A percentile compares a stretch with the other conserved stretches of the same genome.
phyloP scores from a whole-genome alignment of 352 stramenopile genomes.

The Pythium aquatile region DNA sequence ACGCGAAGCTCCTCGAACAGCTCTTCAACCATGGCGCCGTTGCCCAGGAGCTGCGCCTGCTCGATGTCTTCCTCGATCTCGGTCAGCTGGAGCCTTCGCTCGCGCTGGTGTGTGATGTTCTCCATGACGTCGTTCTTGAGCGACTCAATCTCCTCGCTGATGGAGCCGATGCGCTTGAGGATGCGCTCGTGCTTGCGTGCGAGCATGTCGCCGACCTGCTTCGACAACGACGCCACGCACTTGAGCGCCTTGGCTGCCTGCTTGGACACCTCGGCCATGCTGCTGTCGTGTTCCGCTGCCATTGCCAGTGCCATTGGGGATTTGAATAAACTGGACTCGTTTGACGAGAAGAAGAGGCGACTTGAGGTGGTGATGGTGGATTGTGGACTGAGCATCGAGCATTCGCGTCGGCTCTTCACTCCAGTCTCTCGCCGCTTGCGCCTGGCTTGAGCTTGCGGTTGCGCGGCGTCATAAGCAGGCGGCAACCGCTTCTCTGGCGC shows the following conservation, averaged over 20 bases:
- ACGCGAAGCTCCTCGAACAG: slow-evolving; percentile 47
- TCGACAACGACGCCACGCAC: slow-evolving; percentile 58
- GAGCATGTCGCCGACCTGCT: slow-evolving; percentile 60
- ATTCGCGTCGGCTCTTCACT: not conserved
- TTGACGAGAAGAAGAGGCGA: not conserved
- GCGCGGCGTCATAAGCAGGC: slow-evolving; percentile 4
- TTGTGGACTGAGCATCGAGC: not conserved
- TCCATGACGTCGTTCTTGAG: slow-evolving; percentile 47
- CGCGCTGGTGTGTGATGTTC: slow-evolving; percentile 50
- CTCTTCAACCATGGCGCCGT: slow-evolving; percentile 44
- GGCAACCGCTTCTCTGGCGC: not conserved
- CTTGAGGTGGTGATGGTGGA: not conserved
- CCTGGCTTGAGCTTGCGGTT: not conserved
- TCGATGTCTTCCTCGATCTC: slow-evolving; percentile 60
- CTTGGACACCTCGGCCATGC: slow-evolving; percentile 42
- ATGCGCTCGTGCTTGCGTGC: slow-evolving; percentile 49
- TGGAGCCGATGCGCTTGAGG: slow-evolving; percentile 36
- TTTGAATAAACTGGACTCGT: not conserved
- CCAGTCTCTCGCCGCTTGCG: not conserved
- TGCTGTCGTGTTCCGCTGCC: slow-evolving; percentile 9
- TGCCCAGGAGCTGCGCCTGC: slow-evolving; percentile 49
- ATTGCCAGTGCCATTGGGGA: slow-evolving; percentile 1
- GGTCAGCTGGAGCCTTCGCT: slow-evolving; percentile 40
- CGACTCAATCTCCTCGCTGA: slow-evolving; percentile 54
- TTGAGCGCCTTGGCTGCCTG: slow-evolving; percentile 68